Base-by-base conservation (phyloP, 768 basidiomycete species). In the Pleurotus djamor region DNA sequence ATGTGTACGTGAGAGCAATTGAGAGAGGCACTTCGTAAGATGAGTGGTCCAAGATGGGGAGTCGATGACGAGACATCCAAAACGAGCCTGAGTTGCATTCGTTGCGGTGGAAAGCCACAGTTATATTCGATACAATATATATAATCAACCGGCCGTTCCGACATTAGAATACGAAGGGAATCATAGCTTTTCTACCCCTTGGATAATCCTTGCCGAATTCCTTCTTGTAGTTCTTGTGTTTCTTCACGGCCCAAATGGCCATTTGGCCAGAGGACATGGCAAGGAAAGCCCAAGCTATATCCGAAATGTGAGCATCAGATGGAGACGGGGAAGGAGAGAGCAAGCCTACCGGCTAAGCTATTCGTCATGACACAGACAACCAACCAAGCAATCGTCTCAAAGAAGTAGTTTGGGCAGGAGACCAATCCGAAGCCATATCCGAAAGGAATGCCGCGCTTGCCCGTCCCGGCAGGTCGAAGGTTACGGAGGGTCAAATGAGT, bases 391-490 rank as follows among this genome's bases (percentile, higher is more conserved):
- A 96, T 60, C 6, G 76, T 81, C 74, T 99, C 97, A 67, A 96
- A 98, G 69, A 92, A 87, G 76, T 99, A 99, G 72, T 99, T 98
- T 13, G 96, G 94, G 77, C 84, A 91, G 5, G 92, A 90, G 43
- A 96, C 82, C n/a, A 84, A 74, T 57, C 85, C 78, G 76, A 98
- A 99, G 5, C 95, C 96, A 64, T 94, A 96, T 28, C 97, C 96
- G n/a, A 79, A 74, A 0, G 97, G 97, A 64, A 97, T 89, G n/a
- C 82, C 88, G 50, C 96, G 89, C 58, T 80, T 83, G 60, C 84
- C 87, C 5, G 88, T 83, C 13, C 92, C 93, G 21, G 82, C 76
- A 0, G 96, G 94, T 17, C 97, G 91, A 48, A 99, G 85, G 43
- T 82, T 78, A 51, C 94, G 89, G 16, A 98, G 81, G 12, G 84